These are phyloP conservation scores for Rutstroemia sydowiana DNA, from an alignment of 2,329 filamentous ascomycete species.

Conservation along the genomic window DNA sequence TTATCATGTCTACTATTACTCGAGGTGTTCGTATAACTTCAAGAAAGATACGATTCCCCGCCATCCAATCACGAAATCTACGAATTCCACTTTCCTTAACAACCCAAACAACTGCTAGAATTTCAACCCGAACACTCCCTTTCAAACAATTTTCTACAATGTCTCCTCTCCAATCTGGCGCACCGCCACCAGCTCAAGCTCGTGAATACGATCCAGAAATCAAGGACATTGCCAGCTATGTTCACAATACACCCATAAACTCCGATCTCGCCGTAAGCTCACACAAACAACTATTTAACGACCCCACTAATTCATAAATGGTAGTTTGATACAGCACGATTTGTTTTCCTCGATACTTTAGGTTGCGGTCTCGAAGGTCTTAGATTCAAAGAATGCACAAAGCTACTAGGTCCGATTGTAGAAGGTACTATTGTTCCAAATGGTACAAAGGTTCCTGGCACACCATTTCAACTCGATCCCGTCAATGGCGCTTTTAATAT, in stretches of 20 bases:
- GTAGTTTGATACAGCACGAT: constrained; percentile 90
- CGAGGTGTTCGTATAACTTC: constrained; percentile 27
- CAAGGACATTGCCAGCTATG: constrained; percentile 88
- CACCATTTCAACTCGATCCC: constrained; percentile 88
- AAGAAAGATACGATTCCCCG: constrained; percentile 24
- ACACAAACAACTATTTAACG: background rate
- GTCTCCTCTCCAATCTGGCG: constrained; percentile 32
- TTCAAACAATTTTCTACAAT: constrained; percentile 31
- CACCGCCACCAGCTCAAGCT: constrained; percentile 42
- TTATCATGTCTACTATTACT: constrained; percentile 29
- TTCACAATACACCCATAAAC: constrained; percentile 84
- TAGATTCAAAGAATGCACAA: constrained; percentile 91
- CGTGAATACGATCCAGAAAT: constrained; percentile 84
- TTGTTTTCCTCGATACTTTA: constrained; percentile 93
- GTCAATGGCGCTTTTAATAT: constrained; percentile 98
- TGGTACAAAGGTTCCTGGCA: constrained; percentile 84
- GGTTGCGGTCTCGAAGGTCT: constrained; percentile 95
- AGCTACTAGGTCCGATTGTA: constrained; percentile 87
- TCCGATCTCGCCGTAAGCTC: constrained; percentile 81
- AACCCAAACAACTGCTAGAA: constrained; percentile 16
- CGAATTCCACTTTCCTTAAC: constrained; percentile 23
- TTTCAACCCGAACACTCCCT: constrained; percentile 17
- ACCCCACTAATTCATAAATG: constrained; percentile 14
- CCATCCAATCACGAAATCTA: constrained; percentile 24
- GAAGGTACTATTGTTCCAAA: constrained; percentile 87